These are phyloP conservation scores for Microbotryomycetes sp. DNA, from an alignment of 1,284 basidiomycete species.

Conservation along the genomic window DNA sequence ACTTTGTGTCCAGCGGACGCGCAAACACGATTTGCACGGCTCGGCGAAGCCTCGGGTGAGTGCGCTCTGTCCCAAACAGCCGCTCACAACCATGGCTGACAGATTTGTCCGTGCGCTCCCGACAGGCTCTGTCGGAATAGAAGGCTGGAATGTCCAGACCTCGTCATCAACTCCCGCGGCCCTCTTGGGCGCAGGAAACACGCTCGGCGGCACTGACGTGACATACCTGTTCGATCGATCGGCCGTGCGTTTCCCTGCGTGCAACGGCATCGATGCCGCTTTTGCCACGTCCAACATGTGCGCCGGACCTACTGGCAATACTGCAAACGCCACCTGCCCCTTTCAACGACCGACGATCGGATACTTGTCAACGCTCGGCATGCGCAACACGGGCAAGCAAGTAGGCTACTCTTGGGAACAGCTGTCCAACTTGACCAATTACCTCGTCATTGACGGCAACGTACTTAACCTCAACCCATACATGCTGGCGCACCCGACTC, in stretches of 20 bases:
- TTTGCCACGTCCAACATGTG: conserved; percentile 73
- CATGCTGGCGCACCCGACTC: conserved; percentile 59
- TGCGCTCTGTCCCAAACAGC: neutral
- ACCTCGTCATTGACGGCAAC: conserved; percentile 81
- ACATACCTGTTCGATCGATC: conserved; percentile 66
- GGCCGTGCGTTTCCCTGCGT: conserved; percentile 50
- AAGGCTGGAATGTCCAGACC: conserved; percentile 71
- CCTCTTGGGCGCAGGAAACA: conserved; percentile 50
- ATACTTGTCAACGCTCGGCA: conserved; percentile 47
- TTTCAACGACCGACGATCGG: conserved; percentile 41
- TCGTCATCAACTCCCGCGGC: conserved; percentile 51
- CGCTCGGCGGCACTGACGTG: conserved; percentile 73
- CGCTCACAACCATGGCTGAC: neutral
- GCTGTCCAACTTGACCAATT: conserved; percentile 58
- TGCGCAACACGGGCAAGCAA: conserved; percentile 57
- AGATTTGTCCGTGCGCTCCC: neutral
- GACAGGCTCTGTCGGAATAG: conserved; percentile 62
- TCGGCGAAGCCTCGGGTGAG: conserved; percentile 31
- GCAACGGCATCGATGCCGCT: conserved; percentile 54
- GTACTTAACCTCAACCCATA: conserved; percentile 93
- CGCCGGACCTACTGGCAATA: conserved; percentile 39
- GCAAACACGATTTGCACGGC: conserved; percentile 29
- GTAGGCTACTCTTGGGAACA: conserved; percentile 87
- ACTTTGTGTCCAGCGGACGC: conserved; percentile 69
- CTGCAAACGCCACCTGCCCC: conserved; percentile 51